A percentile compares a stretch with the other conserved stretches of the same genome.
phyloP scores from a whole-genome alignment of 306 rosid species.

The Vachellia pachyceras region DNA sequence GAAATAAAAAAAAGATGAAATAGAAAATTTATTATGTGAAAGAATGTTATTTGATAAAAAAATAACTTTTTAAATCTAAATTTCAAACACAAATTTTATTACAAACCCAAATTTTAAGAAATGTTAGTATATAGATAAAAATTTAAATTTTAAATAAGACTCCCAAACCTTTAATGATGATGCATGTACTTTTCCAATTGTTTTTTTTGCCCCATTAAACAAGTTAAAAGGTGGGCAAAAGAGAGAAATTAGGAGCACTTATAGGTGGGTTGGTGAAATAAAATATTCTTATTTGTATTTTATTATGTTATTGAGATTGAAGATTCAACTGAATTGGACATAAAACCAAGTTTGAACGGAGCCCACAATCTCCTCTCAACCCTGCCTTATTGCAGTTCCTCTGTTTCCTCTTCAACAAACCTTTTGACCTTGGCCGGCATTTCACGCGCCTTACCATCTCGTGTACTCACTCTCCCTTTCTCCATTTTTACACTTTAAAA shows the following conservation, averaged over 20 bases:
- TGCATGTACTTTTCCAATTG: too few relatives aligned
- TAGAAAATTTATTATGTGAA: too few relatives aligned
- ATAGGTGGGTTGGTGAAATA: not conserved
- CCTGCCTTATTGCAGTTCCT: not conserved
- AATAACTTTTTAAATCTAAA: too few relatives aligned
- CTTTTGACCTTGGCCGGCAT: slow-evolving; percentile 10
- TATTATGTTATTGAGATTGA: not conserved
- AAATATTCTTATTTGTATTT: not conserved
- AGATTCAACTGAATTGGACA: slow-evolving; percentile 13
- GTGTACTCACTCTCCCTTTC: not conserved
- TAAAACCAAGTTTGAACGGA: slow-evolving; percentile 32
- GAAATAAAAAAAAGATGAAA: too few relatives aligned
- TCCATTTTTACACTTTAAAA: not conserved
- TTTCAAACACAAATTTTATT: too few relatives aligned
- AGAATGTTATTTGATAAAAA: too few relatives aligned
- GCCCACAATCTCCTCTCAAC: slow-evolving; percentile 26
- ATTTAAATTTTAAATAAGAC: too few relatives aligned
- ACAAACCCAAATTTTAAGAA: too few relatives aligned
- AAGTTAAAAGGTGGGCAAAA: not conserved
- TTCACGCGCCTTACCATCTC: not conserved
- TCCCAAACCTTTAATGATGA: too few relatives aligned
- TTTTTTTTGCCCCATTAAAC: not conserved
- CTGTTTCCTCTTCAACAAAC: slow-evolving; percentile 11
- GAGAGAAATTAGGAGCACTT: not conserved
- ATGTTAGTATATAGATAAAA: too few relatives aligned